phyloP scores from a whole-genome alignment of 495 filamentous ascomycete genomes.

The Aspergillus nanangensis region DNA sequence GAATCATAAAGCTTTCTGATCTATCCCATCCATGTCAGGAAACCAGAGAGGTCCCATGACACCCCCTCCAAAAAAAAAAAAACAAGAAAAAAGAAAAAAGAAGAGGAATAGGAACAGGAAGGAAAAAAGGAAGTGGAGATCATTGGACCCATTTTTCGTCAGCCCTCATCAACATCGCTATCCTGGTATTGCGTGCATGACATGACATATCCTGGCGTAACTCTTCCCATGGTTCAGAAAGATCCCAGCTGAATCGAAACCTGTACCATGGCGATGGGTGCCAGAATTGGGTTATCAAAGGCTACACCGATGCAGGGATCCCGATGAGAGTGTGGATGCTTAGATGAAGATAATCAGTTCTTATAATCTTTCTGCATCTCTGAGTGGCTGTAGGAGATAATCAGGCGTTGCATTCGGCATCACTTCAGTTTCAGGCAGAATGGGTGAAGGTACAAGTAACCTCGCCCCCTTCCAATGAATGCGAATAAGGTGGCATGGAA shows the following conservation, averaged over 20 bases:
- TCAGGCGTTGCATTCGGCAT: background rate
- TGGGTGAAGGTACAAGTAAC: slow-evolving; percentile 2
- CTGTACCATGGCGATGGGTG: no score
- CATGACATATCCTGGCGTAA: slow-evolving; percentile 8
- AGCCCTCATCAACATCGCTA: slow-evolving; percentile 5
- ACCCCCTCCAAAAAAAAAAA: background rate
- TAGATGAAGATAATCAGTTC: slow-evolving; percentile 1
- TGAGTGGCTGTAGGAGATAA: background rate
- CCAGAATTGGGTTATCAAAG: no score
- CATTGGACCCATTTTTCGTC: background rate
- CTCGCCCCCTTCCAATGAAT: background rate
- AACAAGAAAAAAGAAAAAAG: background rate
- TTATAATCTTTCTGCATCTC: background rate
- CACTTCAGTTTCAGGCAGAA: background rate
- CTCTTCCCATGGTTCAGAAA: background rate
- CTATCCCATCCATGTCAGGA: background rate
- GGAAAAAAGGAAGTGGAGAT: background rate
- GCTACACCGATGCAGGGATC: background rate
- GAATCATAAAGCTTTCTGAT: no score
- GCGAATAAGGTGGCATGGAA: slow-evolving; percentile 2
- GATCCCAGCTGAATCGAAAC: no score
- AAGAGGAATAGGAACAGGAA: background rate
- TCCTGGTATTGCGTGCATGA: slow-evolving; percentile 15
- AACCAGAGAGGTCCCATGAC: background rate
- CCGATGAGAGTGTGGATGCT: slow-evolving; percentile 1